A percentile compares a stretch with the other conserved stretches of the same genome.
Evolutionary conservation across 2,329 filamentous ascomycete species (phyloP).

Genomic region (Xylaria sp.): DNA sequence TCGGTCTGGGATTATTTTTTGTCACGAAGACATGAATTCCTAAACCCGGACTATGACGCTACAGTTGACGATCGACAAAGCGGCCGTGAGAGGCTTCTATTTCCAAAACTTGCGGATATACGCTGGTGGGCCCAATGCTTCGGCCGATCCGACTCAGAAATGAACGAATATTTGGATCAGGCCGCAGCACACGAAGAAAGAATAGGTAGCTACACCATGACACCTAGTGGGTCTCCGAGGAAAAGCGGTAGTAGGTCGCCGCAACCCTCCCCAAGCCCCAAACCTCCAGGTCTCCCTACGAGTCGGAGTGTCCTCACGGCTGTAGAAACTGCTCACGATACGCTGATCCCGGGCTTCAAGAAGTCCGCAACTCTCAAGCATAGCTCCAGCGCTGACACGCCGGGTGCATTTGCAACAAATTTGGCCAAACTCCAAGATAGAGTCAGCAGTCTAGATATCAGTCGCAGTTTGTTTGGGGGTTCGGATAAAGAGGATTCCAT

Average conservation of each 20-base stretch:
- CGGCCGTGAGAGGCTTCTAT: conserved; percentile 81
- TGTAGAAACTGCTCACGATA: conserved; percentile 63
- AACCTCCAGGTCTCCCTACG: conserved; percentile 45
- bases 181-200: conserved; percentile 56
- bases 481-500: conserved; percentile 13
- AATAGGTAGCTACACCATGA: conserved; percentile 39
- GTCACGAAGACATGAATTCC: conserved; percentile 77
- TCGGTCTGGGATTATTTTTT: conserved; percentile 98
- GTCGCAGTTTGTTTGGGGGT: conserved; percentile 50
- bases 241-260: conserved; percentile 37
- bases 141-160: conserved; percentile 84
- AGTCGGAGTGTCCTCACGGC: conserved; percentile 62
- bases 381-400: conserved; percentile 53
- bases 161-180: conserved; percentile 74
- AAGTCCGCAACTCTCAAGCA: conserved; percentile 48
- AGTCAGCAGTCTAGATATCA: conserved; percentile 54
- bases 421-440: conserved; percentile 51
- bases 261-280: conserved; percentile 43
- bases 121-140: conserved; percentile 94
- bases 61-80: conserved; percentile 78
- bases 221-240: conserved; percentile 32
- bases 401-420: conserved; percentile 51
- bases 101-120: conserved; percentile 78
- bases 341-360: conserved; percentile 49
- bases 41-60: conserved; percentile 78